Evolutionary conservation across 371 early-diverging fungal genomes (phyloP), one percentile per base, ranked within the genome.

Genomic region (Sporodiniella umbellata): DNA sequence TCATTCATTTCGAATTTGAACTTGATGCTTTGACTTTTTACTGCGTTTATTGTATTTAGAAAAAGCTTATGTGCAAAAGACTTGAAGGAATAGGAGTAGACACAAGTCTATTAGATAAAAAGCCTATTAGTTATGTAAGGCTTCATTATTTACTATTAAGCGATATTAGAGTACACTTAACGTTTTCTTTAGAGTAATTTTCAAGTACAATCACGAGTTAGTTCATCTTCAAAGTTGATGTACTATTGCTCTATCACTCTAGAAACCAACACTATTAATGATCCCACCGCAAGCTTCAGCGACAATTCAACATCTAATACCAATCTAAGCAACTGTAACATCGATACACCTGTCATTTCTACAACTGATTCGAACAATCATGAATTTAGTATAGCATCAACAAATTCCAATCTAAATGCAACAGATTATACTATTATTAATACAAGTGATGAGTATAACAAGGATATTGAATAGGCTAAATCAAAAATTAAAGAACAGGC

Each of bases 21-120:
- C 30, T 50, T 45, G 50, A 50, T 24, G 56, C 56, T 31, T 28
- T 46, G 28, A 51, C 57, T 24, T 56, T 56, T 56, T 56, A 56
- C 22, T 15, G 51, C 21, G 19, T 51, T 42, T 51, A 56, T 42
- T 42, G 51, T 47, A 33, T 56, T 33, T 42, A 56, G 30, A 47
- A 51, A 51, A 47, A 42, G 42, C 19, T 42, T 56, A 35, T 51
- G 35, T 51, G 51, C 47, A 33, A 31, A 25, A 45, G 51, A 35
- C 25, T 56, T 40, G 47, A 47, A 47, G 46, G 47, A 40, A 35
- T 51, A 46, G 15, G 0, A 47, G 28, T 56, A 30, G 47, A 56
- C 47, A 40, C 57, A 40, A 51, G 51, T 33, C 17, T 56, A 35
- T 26, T 51, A 33, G 17, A 47, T 26, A 56, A 51, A 7, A 21